Conservation (phyloP, 2,329 filamentous ascomycete species). For the Fusarium keratoplasticum region DNA sequence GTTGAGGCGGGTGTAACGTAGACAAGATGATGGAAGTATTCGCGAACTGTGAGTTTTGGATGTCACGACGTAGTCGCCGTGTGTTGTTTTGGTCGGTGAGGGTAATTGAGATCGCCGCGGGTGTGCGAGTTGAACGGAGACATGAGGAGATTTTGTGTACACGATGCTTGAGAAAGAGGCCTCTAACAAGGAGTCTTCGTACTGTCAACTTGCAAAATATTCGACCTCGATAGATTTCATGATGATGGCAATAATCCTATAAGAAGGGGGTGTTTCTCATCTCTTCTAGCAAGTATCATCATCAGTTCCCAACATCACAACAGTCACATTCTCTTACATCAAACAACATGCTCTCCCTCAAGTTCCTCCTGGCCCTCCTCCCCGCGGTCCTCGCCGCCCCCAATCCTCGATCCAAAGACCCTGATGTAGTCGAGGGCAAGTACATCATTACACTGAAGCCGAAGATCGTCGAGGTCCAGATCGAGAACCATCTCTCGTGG, state of each 20-base stretch:
- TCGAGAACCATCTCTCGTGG: slow-evolving; percentile 51
- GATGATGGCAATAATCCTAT: background rate
- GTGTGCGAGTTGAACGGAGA: slow-evolving; percentile 29
- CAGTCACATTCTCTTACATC: background rate
- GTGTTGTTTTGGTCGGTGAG: background rate
- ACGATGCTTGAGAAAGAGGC: background rate
- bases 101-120: slow-evolving; percentile 12
- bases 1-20: slow-evolving; percentile 5
- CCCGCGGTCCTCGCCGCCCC: slow-evolving; percentile 29
- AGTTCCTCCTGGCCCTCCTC: slow-evolving; percentile 32
- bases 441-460: slow-evolving; percentile 61
- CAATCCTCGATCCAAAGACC: background rate
- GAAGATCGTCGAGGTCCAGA: slow-evolving; percentile 44
- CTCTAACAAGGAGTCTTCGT: background rate
- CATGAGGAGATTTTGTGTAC: slow-evolving; percentile 26
- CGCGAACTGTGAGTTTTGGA: background rate
- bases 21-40: background rate
- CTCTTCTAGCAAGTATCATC: background rate
- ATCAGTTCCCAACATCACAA: slow-evolving; percentile 1
- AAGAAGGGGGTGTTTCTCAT: background rate
- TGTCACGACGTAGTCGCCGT: background rate
- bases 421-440: slow-evolving; percentile 50
- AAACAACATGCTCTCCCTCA: slow-evolving; percentile 35
- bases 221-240: background rate
- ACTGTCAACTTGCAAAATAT: background rate